These are phyloP conservation scores for Knoxdaviesia capensis DNA, from an alignment of 2,329 filamentous ascomycete genomes.

Conservation along the genomic window DNA sequence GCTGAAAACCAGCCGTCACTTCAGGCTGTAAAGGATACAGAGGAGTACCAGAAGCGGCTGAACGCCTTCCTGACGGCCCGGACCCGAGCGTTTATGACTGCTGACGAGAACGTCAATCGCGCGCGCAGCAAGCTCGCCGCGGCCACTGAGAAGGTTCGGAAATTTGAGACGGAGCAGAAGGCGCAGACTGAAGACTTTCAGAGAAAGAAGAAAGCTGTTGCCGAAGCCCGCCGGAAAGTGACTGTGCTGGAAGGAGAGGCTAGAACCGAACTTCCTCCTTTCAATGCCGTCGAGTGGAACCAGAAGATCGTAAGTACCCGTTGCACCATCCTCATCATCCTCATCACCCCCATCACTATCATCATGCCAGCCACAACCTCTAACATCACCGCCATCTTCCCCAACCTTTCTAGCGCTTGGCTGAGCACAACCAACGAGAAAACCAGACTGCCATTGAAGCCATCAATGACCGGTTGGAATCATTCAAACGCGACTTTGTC, in stretches of 20 bases:
- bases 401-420: conserved; percentile 13
- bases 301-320: conserved; percentile 41
- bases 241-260: conserved; percentile 30
- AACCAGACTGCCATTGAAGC: conserved; percentile 24
- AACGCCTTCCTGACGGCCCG: conserved; percentile 33
- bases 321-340: background rate
- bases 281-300: conserved; percentile 53
- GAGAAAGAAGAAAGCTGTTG: conserved; percentile 5
- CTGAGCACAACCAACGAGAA: conserved; percentile 32
- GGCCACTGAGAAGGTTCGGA: conserved; percentile 11
- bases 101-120: conserved; percentile 29
- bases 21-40: conserved; percentile 46
- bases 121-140: conserved; percentile 17
- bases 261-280: conserved; percentile 41
- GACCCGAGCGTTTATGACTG: conserved; percentile 28
- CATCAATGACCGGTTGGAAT: conserved; percentile 19
- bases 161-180: conserved; percentile 2
- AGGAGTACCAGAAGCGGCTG: conserved; percentile 41
- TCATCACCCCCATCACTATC: too few relatives aligned
- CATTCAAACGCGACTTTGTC: conserved; percentile 16
- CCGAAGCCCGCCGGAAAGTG: conserved; percentile 9
- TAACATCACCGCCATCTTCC: conserved; percentile 27
- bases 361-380: conserved; percentile 1
- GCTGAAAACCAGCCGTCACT: conserved; percentile 43
- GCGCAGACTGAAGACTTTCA: conserved; percentile 2